Percentiles rank a stretch among this genome's conserved stretches.
These are phyloP conservation scores for Lachnellula suecica DNA, from an alignment of 2,329 filamentous ascomycete species.

Conservation along the genomic window DNA sequence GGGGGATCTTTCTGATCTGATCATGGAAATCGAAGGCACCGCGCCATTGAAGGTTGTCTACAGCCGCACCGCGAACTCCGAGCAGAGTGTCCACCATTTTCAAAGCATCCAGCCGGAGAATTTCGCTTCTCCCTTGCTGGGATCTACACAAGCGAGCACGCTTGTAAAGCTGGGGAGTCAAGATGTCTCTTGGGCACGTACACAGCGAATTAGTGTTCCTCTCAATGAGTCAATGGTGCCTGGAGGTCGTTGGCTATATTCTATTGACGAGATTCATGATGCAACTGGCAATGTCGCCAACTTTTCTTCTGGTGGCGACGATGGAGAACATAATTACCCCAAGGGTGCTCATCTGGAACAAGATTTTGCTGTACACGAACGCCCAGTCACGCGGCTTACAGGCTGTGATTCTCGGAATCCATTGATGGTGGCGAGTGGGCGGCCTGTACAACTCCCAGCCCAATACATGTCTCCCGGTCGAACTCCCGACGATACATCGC, in stretches of 20 bases:
- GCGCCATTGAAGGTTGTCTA: constrained; percentile 93
- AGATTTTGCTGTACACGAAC: constrained; percentile 81
- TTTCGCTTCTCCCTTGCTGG: constrained; percentile 74
- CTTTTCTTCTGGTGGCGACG: constrained; percentile 67
- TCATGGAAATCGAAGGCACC: constrained; percentile 81
- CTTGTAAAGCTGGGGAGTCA: constrained; percentile 58
- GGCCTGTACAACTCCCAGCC: constrained; percentile 67
- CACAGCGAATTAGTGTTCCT: constrained; percentile 73
- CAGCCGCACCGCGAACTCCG: constrained; percentile 80
- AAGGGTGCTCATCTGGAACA: constrained; percentile 68
- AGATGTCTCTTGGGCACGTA: constrained; percentile 78
- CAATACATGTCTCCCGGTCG: constrained; percentile 64
- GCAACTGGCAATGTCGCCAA: constrained; percentile 83
- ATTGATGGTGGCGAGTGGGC: constrained; percentile 78
- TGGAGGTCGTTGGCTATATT: constrained; percentile 83
- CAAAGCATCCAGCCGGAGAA: constrained; percentile 92
- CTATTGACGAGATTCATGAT: constrained; percentile 88
- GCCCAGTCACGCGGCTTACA: constrained; percentile 69
- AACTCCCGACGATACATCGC: constrained; percentile 59
- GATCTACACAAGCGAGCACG: constrained; percentile 54
- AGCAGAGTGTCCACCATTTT: constrained; percentile 82
- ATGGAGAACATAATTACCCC: constrained; percentile 59
- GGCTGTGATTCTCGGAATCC: constrained; percentile 80
- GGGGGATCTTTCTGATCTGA: constrained; percentile 83
- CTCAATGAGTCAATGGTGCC: constrained; percentile 85